phyloP scores from a whole-genome alignment of 306 rosid genomes.

The Vigna mungo region DNA sequence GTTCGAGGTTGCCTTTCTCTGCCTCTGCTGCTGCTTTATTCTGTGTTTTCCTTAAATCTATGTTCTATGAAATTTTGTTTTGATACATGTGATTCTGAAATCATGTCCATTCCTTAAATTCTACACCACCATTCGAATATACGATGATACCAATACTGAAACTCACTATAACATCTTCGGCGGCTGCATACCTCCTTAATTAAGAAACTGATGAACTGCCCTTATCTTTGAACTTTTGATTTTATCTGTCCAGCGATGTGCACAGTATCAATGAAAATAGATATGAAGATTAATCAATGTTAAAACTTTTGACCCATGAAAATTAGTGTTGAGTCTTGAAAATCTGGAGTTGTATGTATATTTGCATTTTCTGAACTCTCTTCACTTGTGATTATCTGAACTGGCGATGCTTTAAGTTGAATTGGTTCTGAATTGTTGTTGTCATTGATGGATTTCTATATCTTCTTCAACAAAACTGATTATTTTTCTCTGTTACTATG shows the following conservation, averaged over 20 bases:
- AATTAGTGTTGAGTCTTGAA: conserved; percentile 43
- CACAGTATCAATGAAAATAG: conserved; percentile 2
- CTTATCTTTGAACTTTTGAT: conserved; percentile 80
- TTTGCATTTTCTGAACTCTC: conserved; percentile 49
- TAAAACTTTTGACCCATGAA: conserved; percentile 17
- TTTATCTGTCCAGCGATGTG: conserved; percentile 66
- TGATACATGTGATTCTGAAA: background rate
- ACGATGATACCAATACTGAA: conserved; percentile 51
- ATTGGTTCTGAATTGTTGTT: conserved; percentile 52
- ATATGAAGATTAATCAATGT: background rate
- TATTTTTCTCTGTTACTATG: conserved; percentile 56
- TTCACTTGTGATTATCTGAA: conserved; percentile 43
- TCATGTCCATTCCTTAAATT: background rate
- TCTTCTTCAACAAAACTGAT: conserved; percentile 83
- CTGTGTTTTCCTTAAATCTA: no score
- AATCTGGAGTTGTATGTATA: conserved; percentile 46
- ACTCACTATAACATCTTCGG: conserved; percentile 68
- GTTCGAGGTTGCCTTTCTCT: no score
- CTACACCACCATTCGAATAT: background rate
- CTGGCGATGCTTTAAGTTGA: conserved; percentile 47
- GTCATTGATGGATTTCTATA: conserved; percentile 68
- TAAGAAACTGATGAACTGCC: conserved; percentile 69
- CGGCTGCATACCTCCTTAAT: conserved; percentile 80
- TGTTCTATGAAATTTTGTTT: no score
- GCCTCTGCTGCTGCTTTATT: no score